Evolutionary conservation across 163 green algal genomes (phyloP).

Genomic region (Prototheca stagnorum): DNA sequence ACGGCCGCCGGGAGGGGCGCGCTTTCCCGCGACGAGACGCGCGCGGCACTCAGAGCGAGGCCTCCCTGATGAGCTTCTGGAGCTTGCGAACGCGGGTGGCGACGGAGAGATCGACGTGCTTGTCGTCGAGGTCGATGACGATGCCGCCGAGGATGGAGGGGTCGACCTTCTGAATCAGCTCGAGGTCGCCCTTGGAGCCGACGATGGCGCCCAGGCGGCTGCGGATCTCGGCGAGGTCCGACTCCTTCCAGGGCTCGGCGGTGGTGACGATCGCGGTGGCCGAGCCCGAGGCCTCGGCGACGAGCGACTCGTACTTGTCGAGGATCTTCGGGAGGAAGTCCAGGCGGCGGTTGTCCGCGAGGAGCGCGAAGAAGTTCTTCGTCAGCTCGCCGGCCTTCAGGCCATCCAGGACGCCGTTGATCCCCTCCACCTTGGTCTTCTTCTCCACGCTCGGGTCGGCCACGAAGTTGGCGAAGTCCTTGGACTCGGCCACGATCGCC

Average conservation of each 20-base stretch:
- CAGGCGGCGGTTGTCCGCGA: conserved; percentile 36
- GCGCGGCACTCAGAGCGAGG: not conserved
- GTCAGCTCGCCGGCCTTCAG: conserved; percentile 30
- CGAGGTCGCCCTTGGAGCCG: conserved; percentile 21
- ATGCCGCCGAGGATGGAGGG: conserved; percentile 34
- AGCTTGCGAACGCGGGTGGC: conserved; percentile 11
- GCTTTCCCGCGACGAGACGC: not conserved
- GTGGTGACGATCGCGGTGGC: conserved; percentile 34
- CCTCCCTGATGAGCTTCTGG: not conserved
- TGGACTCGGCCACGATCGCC: conserved; percentile 9
- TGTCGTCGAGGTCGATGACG: conserved; percentile 40
- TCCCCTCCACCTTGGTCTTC: conserved; percentile 15
- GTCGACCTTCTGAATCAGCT: conserved; percentile 24
- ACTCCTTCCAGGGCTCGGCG: conserved; percentile 10
- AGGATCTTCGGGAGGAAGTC: conserved; percentile 21
- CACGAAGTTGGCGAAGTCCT: conserved; percentile 30
- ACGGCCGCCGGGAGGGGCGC: not conserved
- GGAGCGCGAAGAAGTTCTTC: conserved; percentile 31
- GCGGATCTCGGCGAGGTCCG: conserved; percentile 19
- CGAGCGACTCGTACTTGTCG: conserved; percentile 22
- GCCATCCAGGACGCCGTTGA: conserved; percentile 30
- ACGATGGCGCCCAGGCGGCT: conserved; percentile 23
- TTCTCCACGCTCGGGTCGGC: conserved; percentile 29
- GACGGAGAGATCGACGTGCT: conserved; percentile 43
- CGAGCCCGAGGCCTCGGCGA: conserved; percentile 23